Base-by-base conservation (phyloP, 805 yeast species). In the Candida maltosa region DNA sequence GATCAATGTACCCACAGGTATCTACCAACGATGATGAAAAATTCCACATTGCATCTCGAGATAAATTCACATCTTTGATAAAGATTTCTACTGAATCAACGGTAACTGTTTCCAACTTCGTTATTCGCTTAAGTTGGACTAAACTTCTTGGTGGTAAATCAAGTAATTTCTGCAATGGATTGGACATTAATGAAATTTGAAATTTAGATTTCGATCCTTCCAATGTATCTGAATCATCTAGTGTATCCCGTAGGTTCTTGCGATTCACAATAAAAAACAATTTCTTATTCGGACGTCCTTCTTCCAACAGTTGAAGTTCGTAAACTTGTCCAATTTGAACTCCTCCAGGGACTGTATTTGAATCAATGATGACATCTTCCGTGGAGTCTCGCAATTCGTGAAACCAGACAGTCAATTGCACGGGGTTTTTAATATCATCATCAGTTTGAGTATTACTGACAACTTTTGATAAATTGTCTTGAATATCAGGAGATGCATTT, bases 31-130 rank as follows among this genome's bases (percentile, higher is more conserved):
- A 51, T 1, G 85, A 69, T 0, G 95, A 77, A 10, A 91, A 62
- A 17, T 75, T 69, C 96, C 97, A 93, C 88, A 89, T 91, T 48
- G 87, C 93, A 41, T 95, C 96, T 45, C 98, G 66, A 3, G 95
- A 78, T 11, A 93, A 61, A 45, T 83, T 77, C 15, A 87, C 69
- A 49, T 93, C 97, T 48, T 80, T 86, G 35, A 87, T 74, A 52
- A 79, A 79, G 4, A 93, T 60, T 50, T 93, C 97, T 3, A 89
- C 75, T 2, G 87, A 72, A 48, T 93, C 96, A 1, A 89, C 83
- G 42, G 77, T 83, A n/a, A 75, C 81, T 1, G 67, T 56, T 6
- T 62, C 58, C 28, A 65, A 14, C 57, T 61, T 58, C 55, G 70
- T 32, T 61, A 64, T 46, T 68, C 66, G 48, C 24, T 48, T 49